Conservation (phyloP, 805 yeast species). For the Metschnikowia colocasiae region DNA sequence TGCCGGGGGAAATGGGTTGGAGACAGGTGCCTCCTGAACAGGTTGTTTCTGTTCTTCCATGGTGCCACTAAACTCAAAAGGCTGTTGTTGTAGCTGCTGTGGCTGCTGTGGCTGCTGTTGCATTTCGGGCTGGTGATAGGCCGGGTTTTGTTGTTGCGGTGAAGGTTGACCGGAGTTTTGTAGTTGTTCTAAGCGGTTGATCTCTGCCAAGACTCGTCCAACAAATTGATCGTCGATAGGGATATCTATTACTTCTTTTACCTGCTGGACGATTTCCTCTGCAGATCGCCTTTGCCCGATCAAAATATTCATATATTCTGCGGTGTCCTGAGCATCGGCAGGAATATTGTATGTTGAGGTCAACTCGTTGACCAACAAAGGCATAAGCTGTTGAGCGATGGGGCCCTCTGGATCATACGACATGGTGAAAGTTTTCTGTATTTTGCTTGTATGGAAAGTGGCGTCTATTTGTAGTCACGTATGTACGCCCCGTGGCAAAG, state of each 20-base stretch:
- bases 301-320: constrained; percentile 70
- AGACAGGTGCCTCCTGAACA: background rate
- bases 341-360: constrained; percentile 31
- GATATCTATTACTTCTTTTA: constrained; percentile 57
- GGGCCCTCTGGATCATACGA: constrained; percentile 39
- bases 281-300: constrained; percentile 65
- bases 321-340: constrained; percentile 41
- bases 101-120: constrained; percentile 6
- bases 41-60: background rate
- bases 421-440: constrained; percentile 14
- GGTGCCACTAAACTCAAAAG: background rate
- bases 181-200: constrained; percentile 25
- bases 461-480: background rate
- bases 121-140: constrained; percentile 9
- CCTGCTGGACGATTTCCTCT: constrained; percentile 56
- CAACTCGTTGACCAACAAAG: constrained; percentile 34
- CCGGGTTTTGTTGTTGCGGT: constrained; percentile 9
- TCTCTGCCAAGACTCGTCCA: constrained; percentile 53
- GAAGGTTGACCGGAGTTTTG: constrained; percentile 2
- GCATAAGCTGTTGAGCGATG: constrained; percentile 34
- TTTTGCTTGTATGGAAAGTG: background rate
- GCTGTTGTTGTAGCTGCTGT: constrained; percentile 8
- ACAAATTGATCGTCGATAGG: constrained; percentile 58
- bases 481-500: constrained; percentile 3
- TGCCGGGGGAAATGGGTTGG: constrained; percentile 10